Base-by-base conservation (phyloP, 2,329 filamentous ascomycete genomes). In the Colletotrichum cereale region DNA sequence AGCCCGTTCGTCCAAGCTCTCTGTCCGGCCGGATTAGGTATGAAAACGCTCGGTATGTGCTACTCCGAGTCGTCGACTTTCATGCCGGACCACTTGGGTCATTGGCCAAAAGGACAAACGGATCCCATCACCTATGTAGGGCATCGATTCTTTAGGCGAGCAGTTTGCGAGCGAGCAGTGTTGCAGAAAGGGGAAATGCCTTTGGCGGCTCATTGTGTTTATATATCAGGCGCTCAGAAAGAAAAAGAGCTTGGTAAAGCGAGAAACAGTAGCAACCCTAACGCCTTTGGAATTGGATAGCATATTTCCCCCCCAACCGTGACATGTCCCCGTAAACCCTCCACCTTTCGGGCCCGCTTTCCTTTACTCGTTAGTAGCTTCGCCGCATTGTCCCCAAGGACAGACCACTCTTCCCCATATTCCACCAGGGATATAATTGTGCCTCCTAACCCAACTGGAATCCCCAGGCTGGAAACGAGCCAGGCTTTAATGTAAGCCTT, bases 301-400 rank as follows among this genome's bases (percentile, higher is more conserved):
- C 58, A 55, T 44, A 64, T 64, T n/a, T 40, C 53, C n/a, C 53
- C 53, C n/a, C 24, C 57, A 29, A 60, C 60, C 69, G 69, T 72
- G 60, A 72, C 65, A 64, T 69, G 58, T 60, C 50, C 58, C 65
- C 31, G 29, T 31, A 40, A 38, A 40, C 60, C 60, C 44, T 63
- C 53, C 38, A 53, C 53, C 53, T 52, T 44, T 44, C 42, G 36
- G 66, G 60, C 65, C 66, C 65, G 65, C 58, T 64, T 68, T 68
- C 69, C 53, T 47, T 69, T 72, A 69, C 64, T 69, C 69, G 62
- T 31, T 69, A 68, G 47, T 69, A 68, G 44, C 56, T 21, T 38
- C 31, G 31, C 38, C 44, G 48, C 64, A 21, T 57, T 44, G 47
- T 38, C 64, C 36, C 31, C n/a, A 48, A 38, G 44, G 57, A 44